phyloP scores from a whole-genome alignment of 805 yeast species.

The Torulaspora maleeae region DNA sequence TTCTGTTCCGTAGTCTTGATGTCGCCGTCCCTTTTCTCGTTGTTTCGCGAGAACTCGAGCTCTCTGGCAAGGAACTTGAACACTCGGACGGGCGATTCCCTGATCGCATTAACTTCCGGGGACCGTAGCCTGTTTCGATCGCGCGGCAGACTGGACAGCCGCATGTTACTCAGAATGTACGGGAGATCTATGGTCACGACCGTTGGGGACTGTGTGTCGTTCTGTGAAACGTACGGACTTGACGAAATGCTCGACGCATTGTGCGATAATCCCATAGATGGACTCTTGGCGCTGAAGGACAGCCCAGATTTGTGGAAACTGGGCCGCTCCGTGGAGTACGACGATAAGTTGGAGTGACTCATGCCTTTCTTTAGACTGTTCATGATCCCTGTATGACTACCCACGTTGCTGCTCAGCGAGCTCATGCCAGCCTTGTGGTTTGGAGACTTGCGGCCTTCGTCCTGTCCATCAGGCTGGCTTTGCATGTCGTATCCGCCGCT shows the following conservation, averaged over 20 bases:
- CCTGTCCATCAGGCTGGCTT: constrained; percentile 4
- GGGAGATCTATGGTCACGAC: constrained; percentile 32
- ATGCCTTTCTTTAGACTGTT: constrained; percentile 18
- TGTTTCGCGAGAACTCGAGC: constrained; percentile 29
- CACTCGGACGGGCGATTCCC: constrained; percentile 32
- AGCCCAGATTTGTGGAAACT: constrained; percentile 12
- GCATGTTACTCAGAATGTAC: constrained; percentile 28
- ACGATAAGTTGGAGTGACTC: constrained; percentile 17
- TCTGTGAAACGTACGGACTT: constrained; percentile 12
- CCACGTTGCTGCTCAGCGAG: constrained; percentile 2
- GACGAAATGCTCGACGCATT: constrained; percentile 13
- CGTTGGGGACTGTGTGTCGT: constrained; percentile 22
- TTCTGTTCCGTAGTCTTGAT: constrained; percentile 12
- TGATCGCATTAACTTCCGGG: constrained; percentile 17
- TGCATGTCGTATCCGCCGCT: constrained; percentile 23
- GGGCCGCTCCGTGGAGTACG: constrained; percentile 17
- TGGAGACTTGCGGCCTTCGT: constrained; percentile 9
- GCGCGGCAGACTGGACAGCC: constrained; percentile 20
- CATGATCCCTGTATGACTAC: constrained; percentile 9
- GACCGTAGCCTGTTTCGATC: constrained; percentile 7
- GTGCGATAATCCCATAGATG: constrained; percentile 12
- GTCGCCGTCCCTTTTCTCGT: constrained; percentile 18
- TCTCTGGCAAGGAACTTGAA: constrained; percentile 35
- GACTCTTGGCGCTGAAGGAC: constrained; percentile 21
- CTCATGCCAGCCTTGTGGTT: constrained; percentile 10